A percentile compares a stretch with the other conserved stretches of the same genome.
These are phyloP conservation scores for Starmerella davenportii DNA, from an alignment of 805 yeast genomes.

Conservation along the genomic window DNA sequence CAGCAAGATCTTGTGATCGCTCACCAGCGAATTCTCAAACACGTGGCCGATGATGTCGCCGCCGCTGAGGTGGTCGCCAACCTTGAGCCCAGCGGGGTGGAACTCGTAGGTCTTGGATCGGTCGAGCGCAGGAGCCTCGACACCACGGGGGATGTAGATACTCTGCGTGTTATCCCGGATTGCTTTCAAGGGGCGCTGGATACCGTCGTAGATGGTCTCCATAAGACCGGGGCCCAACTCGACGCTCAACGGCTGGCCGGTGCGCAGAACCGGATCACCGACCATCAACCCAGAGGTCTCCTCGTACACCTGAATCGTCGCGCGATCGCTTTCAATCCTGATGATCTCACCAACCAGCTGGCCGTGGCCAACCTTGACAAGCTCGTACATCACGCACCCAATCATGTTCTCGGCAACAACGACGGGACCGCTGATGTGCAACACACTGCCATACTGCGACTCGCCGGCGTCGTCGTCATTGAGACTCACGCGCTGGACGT, in stretches of 20 bases:
- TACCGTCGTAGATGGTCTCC: conserved; percentile 99
- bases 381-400: conserved; percentile 99
- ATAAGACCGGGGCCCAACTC: conserved; percentile 98
- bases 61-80: conserved; percentile 95
- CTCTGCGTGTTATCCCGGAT: conserved; percentile 76
- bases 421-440: conserved; percentile 96
- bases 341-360: conserved; percentile 95
- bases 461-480: conserved; percentile 47
- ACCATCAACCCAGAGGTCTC: conserved; percentile 99
- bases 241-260: conserved; percentile 97
- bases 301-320: conserved; percentile 96
- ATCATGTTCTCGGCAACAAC: conserved; percentile 96
- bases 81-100: conserved; percentile 56
- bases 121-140: conserved; percentile 85
- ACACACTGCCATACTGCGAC: conserved; percentile 59
- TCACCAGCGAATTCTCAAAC: conserved; percentile 80
- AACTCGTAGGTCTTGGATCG: conserved; percentile 73
- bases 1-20: conserved; percentile 81
- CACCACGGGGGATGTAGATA: conserved; percentile 96
- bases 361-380: conserved; percentile 95
- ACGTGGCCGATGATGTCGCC: conserved; percentile 94
- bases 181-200: conserved; percentile 93
- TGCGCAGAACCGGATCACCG: conserved; percentile 95
- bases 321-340: conserved; percentile 89
- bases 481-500: conserved; percentile 65